Evolutionary conservation across 1,284 basidiomycete genomes (phyloP).

Genomic region (Ganoderma boninense): DNA sequence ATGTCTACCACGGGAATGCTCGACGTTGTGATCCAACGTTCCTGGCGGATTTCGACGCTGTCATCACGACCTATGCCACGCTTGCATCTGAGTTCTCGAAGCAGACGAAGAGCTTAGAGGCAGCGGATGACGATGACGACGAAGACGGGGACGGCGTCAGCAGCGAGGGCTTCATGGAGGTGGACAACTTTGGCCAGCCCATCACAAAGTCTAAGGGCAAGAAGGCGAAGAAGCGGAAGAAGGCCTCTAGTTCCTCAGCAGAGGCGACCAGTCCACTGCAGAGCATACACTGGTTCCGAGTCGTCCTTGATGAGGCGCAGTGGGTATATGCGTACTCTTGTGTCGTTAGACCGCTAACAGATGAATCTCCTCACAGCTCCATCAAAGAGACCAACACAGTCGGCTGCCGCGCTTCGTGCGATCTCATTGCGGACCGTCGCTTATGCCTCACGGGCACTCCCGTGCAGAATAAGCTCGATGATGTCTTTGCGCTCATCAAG

Average conservation of each 20-base stretch:
- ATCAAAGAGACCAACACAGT: slow-evolving; percentile 98
- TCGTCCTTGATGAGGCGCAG: slow-evolving; percentile 99
- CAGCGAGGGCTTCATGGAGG: slow-evolving; percentile 71
- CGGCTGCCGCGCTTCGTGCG: slow-evolving; percentile 94
- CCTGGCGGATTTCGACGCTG: slow-evolving; percentile 94
- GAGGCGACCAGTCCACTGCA: slow-evolving; percentile 91
- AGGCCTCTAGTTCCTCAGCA: slow-evolving; percentile 47
- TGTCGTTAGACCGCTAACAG: slow-evolving; percentile 11
- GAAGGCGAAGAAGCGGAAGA: slow-evolving; percentile 79
- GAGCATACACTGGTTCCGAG: slow-evolving; percentile 96
- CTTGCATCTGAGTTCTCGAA: slow-evolving; percentile 95
- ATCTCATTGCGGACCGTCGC: slow-evolving; percentile 92
- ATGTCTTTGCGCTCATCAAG: slow-evolving; percentile 96
- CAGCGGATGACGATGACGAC: slow-evolving; percentile 71
- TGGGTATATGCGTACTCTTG: slow-evolving; percentile 52
- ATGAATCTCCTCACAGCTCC: slow-evolving; percentile 60
- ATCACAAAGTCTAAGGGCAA: slow-evolving; percentile 65
- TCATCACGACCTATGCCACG: slow-evolving; percentile 97
- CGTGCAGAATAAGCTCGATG: slow-evolving; percentile 98
- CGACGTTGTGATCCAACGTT: slow-evolving; percentile 87
- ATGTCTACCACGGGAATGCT: slow-evolving; percentile 95
- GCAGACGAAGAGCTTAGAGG: slow-evolving; percentile 73
- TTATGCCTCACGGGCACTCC: slow-evolving; percentile 97
- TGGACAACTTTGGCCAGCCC: slow-evolving; percentile 75
- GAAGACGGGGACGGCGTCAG: slow-evolving; percentile 61